phyloP scores from a whole-genome alignment of 169 alveolate species.

The Plasmodium malariae region DNA sequence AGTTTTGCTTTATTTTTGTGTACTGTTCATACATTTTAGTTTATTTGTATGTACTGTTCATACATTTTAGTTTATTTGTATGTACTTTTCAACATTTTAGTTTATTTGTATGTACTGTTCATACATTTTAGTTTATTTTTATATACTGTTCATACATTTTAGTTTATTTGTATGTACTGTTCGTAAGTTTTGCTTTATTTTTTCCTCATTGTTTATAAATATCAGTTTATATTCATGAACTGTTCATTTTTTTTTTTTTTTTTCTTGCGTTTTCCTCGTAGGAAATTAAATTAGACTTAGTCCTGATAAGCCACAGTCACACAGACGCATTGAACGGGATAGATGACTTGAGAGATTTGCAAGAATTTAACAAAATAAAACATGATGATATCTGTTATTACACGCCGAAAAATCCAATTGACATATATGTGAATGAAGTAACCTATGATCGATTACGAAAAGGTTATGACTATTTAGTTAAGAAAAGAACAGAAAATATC shows the following conservation, averaged over 20 bases:
- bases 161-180: too few species aligned
- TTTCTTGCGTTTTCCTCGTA: conserved; percentile 7
- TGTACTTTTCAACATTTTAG: too few species aligned
- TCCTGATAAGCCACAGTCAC: conserved; percentile 63
- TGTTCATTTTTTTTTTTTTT: conserved; percentile 17
- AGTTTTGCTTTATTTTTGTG: too few species aligned
- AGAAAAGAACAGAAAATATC: conserved; percentile 45
- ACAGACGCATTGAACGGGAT: conserved; percentile 73
- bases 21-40: too few species aligned
- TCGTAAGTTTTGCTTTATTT: too few species aligned
- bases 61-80: too few species aligned
- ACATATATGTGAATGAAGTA: conserved; percentile 43
- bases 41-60: too few species aligned
- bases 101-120: too few species aligned
- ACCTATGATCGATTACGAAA: conserved; percentile 43
- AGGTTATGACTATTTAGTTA: conserved; percentile 53
- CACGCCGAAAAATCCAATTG: conserved; percentile 26
- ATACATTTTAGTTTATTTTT: too few species aligned
- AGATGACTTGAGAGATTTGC: conserved; percentile 68
- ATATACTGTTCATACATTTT: too few species aligned
- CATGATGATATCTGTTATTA: conserved; percentile 38
- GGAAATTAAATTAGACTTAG: conserved; percentile 50
- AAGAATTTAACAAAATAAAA: conserved; percentile 33
- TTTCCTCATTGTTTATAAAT: too few species aligned
- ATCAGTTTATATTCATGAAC: too few species aligned